Evolutionary conservation across 352 stramenopile species (phyloP).

Genomic region (Phytophthora capsici): DNA sequence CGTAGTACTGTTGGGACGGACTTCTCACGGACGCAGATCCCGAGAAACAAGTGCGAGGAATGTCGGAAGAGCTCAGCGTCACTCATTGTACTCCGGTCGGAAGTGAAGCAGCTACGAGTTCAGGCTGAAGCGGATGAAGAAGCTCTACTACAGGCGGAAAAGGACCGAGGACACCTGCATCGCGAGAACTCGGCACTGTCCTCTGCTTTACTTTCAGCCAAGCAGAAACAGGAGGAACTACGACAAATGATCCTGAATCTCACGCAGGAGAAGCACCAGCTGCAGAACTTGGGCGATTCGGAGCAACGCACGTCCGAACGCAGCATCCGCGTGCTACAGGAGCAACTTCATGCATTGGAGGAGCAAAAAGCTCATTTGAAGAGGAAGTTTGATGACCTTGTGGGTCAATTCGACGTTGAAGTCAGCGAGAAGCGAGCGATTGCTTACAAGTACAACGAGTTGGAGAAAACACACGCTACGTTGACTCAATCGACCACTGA

Average conservation of each 20-base stretch:
- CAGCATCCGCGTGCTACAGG: conserved; percentile 38
- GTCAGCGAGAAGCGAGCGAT: conserved; percentile 20
- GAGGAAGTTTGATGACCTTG: conserved; percentile 33
- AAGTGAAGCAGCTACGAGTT: conserved; percentile 54
- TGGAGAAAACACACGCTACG: conserved; percentile 20
- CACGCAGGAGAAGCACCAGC: conserved; percentile 58
- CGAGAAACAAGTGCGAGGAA: conserved; percentile 44
- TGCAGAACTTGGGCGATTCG: conserved; percentile 49
- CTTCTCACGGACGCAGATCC: conserved; percentile 39
- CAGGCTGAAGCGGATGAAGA: conserved; percentile 52
- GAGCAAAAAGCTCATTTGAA: conserved; percentile 39
- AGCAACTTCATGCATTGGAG: conserved; percentile 43
- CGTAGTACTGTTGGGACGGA: conserved; percentile 35
- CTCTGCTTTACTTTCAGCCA: conserved; percentile 46
- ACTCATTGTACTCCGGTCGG: conserved; percentile 51
- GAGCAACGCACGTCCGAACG: conserved; percentile 42
- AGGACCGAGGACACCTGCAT: conserved; percentile 45
- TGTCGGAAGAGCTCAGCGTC: conserved; percentile 44
- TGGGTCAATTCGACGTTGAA: conserved; percentile 24
- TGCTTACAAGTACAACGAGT: conserved; percentile 7
- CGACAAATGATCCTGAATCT: conserved; percentile 51
- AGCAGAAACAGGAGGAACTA: conserved; percentile 66
- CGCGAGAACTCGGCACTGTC: conserved; percentile 56
- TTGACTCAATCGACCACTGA: conserved; percentile 19
- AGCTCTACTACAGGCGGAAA: conserved; percentile 51